Evolutionary conservation across 164 flowering plant species (phyloP), one percentile per base, ranked within the genome.

Genomic region (Annona squamosa): DNA sequence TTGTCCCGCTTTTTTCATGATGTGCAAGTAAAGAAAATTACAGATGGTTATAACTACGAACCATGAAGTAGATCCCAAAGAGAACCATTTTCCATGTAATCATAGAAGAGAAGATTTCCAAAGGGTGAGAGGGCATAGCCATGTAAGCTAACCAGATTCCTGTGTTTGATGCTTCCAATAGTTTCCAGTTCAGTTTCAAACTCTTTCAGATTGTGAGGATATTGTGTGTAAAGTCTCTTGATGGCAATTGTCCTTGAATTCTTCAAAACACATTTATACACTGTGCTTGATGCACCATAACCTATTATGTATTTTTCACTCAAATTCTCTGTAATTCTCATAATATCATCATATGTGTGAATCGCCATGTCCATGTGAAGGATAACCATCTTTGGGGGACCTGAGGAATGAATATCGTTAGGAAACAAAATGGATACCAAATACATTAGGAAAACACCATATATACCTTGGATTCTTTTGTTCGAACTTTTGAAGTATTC

Each of bases 51-150:
- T 26, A 72, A 65, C 62, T 13, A 78, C 91, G 70, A 52, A 94
- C 98, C 97, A 75, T 95, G 99, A 75, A 95, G 91, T 73, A 90
- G 91, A 84, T 90, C 97, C 98, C 98, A 95, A 0, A 95, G 88
- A 7, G 97, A 91, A 12, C 98, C 99, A 83, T 95, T 95, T 42
- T 80, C 91, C 99, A 93, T 95, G 85, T 90, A 95, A 75, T 95
- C 99, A 62, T 91, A 95, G 81, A 93, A 90, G 48, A 95, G 91
- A 47, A 93, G 91, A 73, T 95, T 90, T 12, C 97, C 97, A 69
- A 26, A 69, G 0, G 93, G 92, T 17, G 97, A 86, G 44, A 88
- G 76, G 3, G 96, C 83, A 73, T 93, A 95, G 3, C 98, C 98
- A 86, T 91, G 94, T 78, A 95, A 75, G 82, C 96, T 85, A 67